phyloP scores from a whole-genome alignment of 768 basidiomycete species.

The Collybia nuda region DNA sequence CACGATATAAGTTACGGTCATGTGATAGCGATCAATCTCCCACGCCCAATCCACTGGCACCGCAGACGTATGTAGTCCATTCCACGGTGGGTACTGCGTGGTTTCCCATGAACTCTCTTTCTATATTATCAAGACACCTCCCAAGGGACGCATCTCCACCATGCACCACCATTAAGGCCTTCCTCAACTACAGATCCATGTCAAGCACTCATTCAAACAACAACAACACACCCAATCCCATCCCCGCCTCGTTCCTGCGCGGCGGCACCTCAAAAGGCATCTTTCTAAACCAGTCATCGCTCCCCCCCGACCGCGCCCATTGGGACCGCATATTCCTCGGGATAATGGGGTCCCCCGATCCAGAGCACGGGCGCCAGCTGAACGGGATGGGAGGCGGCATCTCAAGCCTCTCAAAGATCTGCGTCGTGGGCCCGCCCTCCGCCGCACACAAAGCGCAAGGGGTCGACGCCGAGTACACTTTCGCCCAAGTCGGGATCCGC shows the following conservation, averaged over 20 bases:
- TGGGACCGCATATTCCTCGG: constrained; percentile 67
- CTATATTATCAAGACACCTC: too few species aligned
- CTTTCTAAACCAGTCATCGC: constrained; percentile 52
- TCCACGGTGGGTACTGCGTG: too few species aligned
- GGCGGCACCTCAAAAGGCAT: constrained; percentile 82
- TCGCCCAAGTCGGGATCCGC: constrained; percentile 61
- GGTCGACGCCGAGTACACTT: constrained; percentile 70
- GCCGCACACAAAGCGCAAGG: constrained; percentile 37
- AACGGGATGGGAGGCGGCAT: constrained; percentile 84
- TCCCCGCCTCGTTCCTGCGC: constrained; percentile 57
- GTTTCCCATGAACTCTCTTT: too few species aligned
- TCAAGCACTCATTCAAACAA: too few species aligned
- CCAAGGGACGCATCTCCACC: neutral
- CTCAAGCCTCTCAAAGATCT: constrained; percentile 74
- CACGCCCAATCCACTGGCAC: too few species aligned
- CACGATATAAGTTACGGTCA: too few species aligned
- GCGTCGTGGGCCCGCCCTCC: constrained; percentile 57
- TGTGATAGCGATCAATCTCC: too few species aligned
- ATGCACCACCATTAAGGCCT: too few species aligned
- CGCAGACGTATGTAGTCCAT: too few species aligned
- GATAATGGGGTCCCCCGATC: constrained; percentile 83
- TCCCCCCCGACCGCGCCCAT: constrained; percentile 48
- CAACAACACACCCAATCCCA: constrained; percentile 27
- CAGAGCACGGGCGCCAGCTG: constrained; percentile 63
- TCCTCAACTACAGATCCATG: too few species aligned